Base-by-base conservation (phyloP, 2,329 filamentous ascomycete species). In the Aspergillus vadensis region DNA sequence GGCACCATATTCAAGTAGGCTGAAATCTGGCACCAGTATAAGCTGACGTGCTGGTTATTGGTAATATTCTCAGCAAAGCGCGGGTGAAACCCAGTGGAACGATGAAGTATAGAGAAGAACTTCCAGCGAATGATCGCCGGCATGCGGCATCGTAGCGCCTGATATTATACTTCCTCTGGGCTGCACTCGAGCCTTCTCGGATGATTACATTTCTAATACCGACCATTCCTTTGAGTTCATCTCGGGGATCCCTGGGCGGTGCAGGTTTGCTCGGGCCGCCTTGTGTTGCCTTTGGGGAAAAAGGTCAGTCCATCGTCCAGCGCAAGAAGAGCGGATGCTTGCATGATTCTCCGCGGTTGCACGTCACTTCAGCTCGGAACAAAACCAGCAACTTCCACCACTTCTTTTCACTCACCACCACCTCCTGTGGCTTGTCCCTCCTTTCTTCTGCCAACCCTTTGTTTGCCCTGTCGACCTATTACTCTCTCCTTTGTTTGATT, bases 401-500 rank as follows among this genome's bases (percentile, higher is more conserved):
- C 15, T 25, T 17, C 23, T 25, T 27, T 12, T 25, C 44, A 25
- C 44, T 27, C 23, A 17, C 52, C 38, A 44, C 52, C 38, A 14
- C 52, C 23, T 30, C 23, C 41, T 44, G 53, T 55, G 53, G 53
- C 53, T 55, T 55, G 53, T 55, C 53, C 43, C 53, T 55, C 53
- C 53, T 55, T 55, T 55, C 7, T 10, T 30, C 19, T 30, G 38
- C 23, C 52, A 41, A 25, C 32, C 52, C 53, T 44, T 32, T 55
- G 52, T 30, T 44, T 49, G 44, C 44, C 39, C 44, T 49, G 14
- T 44, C 41, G 19, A 44, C 44, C 15, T 10, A 30, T 30, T 36
- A 36, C 32, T 15, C 44, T 25, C 38, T 41, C 52, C 38, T 55
- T 55, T 55, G 53, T 55, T 44, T 55, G 53, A 32, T 47, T 51